phyloP scores from a whole-genome alignment of 805 yeast genomes.

The Myxozyma udenii region DNA sequence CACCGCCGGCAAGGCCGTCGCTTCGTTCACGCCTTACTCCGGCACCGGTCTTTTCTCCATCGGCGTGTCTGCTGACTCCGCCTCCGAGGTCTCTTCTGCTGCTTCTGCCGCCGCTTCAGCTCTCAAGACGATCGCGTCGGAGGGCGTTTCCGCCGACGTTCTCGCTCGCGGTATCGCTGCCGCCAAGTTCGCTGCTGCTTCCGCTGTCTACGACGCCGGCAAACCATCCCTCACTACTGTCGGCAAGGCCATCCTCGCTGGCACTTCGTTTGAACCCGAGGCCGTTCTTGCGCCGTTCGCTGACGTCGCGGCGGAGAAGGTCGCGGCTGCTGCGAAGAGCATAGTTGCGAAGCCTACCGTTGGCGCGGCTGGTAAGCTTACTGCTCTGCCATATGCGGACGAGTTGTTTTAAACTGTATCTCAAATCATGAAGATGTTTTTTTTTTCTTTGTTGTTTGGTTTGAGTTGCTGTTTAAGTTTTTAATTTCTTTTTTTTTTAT shows the following conservation, averaged over 20 bases:
- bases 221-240: constrained; percentile 10
- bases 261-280: constrained; percentile 36
- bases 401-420: constrained; percentile 44
- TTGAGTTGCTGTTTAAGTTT: not conserved
- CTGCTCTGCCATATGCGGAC: constrained; percentile 80
- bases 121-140: constrained; percentile 27
- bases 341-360: constrained; percentile 63
- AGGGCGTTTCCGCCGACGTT: constrained; percentile 32
- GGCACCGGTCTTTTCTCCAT: constrained; percentile 81
- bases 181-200: constrained; percentile 57
- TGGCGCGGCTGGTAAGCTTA: constrained; percentile 86
- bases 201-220: constrained; percentile 40
- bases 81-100: constrained; percentile 57
- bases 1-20: constrained; percentile 46
- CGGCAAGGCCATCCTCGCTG: constrained; percentile 39
- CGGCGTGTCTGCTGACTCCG: constrained; percentile 56
- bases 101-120: constrained; percentile 44
- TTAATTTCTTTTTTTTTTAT: not conserved
- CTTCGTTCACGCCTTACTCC: constrained; percentile 59
- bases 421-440: not conserved
- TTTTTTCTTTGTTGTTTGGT: not conserved
- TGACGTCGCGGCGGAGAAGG: constrained; percentile 33
- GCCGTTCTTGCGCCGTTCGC: constrained; percentile 32
- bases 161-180: constrained; percentile 55
- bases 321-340: constrained; percentile 39